A percentile compares a stretch with the other conserved stretches of the same genome.
These are phyloP conservation scores for Codiaeum variegatum DNA, from an alignment of 441 rosid genomes.

Conservation along the genomic window DNA sequence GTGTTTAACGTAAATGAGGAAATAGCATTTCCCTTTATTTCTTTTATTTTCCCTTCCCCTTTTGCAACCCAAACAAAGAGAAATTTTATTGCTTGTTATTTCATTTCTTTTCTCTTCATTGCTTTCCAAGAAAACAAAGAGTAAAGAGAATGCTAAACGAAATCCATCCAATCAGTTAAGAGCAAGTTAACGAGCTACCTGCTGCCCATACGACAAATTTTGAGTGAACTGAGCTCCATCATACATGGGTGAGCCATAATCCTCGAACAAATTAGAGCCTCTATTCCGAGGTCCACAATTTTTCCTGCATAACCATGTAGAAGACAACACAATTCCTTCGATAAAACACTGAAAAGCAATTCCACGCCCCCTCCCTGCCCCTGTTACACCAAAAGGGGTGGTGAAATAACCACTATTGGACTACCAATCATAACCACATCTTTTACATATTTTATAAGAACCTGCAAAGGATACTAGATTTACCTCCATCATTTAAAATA, in stretches of 20 bases:
- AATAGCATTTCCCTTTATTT: too few species aligned
- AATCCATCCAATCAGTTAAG: not conserved
- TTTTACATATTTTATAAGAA: not conserved
- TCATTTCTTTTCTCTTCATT: too few species aligned
- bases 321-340: not conserved
- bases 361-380: not conserved
- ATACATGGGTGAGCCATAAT: not conserved
- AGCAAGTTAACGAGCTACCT: not conserved
- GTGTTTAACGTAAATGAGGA: too few species aligned
- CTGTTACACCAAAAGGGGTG: too few species aligned
- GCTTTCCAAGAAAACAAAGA: too few species aligned
- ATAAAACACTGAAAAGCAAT: not conserved
- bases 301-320: not conserved
- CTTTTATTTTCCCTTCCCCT: too few species aligned
- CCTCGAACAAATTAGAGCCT: not conserved
- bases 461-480: not conserved
- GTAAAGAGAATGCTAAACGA: not conserved
- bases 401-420: not conserved
- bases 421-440: not conserved
- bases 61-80: too few species aligned
- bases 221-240: not conserved
- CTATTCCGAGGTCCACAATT: not conserved
- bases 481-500: slow-evolving; percentile 3
- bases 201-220: not conserved
- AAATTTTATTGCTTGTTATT: too few species aligned